A percentile compares a stretch with the other conserved stretches of the same genome.
Evolutionary conservation across 108 stramenopile species (phyloP).

Genomic region (Cyclotella kingstonii): DNA sequence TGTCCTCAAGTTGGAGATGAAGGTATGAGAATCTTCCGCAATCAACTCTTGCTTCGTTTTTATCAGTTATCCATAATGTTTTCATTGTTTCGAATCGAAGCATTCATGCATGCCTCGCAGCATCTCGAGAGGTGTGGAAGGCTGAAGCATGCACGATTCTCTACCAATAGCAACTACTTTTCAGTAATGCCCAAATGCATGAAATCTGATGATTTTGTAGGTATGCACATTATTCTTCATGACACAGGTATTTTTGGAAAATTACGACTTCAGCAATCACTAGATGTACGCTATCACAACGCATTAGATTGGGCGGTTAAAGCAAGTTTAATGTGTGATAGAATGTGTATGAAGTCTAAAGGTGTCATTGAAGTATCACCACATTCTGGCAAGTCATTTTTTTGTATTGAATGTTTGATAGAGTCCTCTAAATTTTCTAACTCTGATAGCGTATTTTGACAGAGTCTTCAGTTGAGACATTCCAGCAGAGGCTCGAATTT

Average conservation of each 20-base stretch:
- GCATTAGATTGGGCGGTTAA: no score
- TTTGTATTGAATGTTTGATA: no score
- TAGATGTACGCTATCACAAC: slow-evolving; percentile 28
- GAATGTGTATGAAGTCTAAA: no score
- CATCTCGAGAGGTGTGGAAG: slow-evolving; percentile 22
- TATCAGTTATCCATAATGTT: background rate
- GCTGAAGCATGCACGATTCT: slow-evolving; percentile 23
- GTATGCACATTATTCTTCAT: slow-evolving; percentile 16
- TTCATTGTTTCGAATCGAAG: background rate
- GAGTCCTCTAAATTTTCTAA: no score
- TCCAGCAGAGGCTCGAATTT: no score
- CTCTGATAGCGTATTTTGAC: no score
- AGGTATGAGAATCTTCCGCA: background rate
- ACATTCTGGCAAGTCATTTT: no score
- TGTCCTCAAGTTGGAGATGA: slow-evolving; percentile 24
- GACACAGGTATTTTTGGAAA: slow-evolving; percentile 17
- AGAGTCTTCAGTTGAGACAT: no score
- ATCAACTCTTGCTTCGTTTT: background rate
- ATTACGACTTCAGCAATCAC: slow-evolving; percentile 7
- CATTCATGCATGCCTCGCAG: slow-evolving; percentile 28
- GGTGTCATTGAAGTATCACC: no score
- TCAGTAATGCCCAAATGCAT: slow-evolving; percentile 15
- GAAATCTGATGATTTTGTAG: slow-evolving; percentile 9
- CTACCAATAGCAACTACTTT: slow-evolving; percentile 5
- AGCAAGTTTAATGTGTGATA: no score